Base-by-base conservation (phyloP, 805 yeast species). In the Blastobotrys americana region DNA sequence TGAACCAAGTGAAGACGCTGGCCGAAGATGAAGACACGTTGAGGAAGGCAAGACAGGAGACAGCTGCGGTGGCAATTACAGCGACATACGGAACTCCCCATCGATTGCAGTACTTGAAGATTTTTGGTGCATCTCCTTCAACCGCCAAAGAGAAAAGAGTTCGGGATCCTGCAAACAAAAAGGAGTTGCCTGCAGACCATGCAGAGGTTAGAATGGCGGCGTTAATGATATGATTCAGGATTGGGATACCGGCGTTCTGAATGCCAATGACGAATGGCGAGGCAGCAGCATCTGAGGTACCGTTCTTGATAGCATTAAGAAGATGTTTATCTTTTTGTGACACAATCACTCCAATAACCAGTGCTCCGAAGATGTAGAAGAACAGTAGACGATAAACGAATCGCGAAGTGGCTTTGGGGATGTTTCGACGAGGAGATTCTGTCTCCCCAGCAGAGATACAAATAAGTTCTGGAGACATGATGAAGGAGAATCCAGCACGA, bases 381-480 rank as follows among this genome's bases (percentile, higher is more conserved):
- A 82, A 61, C 13, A 82, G 55, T 41, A 85, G 75, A 53, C 89
- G 70, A 72, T 84, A 82, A 57, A 83, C 82, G 3, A 84, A 85
- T 54, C 84, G 70, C 50, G 72, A 77, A 3, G 89, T 83, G 1
- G 93, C 90, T 23, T 79, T 73, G 4, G 94, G 94, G 21, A 85
- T 71, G 0, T 89, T 80, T 49, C 73, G 76, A 51, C 93, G 69
- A 4, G 95, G 95, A 46, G 83, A 79, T 47, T 79, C 72, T 15
- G 90, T 83, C 61, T 85, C 95, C 63, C 89, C 84, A 2, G 90
- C 87, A 1, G 93, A 89, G 46, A 85, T 78, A 48, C 85, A 77
- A n/a, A 86, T 87, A 62, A 84, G 79, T 53, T 85, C 95, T 44
- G 79, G 69, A 1, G 87, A 81, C 0, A 94, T 90, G 47, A 83